Percentiles rank a stretch among this genome's conserved stretches.
These are phyloP conservation scores for Schizosaccharomyces versatilis DNA, from an alignment of 1,139 yeast genomes.

Conservation along the genomic window DNA sequence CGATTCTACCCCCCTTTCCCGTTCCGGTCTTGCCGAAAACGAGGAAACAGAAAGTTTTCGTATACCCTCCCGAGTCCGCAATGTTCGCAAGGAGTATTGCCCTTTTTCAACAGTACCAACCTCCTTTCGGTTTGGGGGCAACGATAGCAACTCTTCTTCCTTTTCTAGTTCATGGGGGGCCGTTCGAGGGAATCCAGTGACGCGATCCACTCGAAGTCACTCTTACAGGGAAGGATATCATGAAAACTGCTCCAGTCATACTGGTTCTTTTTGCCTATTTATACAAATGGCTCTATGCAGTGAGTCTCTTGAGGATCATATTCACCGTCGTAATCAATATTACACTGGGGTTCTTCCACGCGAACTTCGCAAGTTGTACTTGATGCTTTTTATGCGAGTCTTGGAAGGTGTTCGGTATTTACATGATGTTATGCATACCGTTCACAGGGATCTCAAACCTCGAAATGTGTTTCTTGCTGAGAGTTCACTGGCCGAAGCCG, in stretches of 20 bases:
- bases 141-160: too few species aligned
- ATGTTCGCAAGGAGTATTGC: too few species aligned
- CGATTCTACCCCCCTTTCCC: not conserved
- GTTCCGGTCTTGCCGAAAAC: not conserved
- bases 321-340: conserved; percentile 3
- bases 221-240: too few species aligned
- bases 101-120: too few species aligned
- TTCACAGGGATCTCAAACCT: conserved; percentile 87
- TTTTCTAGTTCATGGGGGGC: too few species aligned
- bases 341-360: conserved; percentile 2
- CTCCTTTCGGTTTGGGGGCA: too few species aligned
- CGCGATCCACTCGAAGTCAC: too few species aligned
- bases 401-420: conserved; percentile 79
- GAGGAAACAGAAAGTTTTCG: not conserved
- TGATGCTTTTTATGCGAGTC: conserved; percentile 45
- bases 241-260: too few species aligned
- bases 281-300: conserved; percentile 45
- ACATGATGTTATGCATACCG: conserved; percentile 83
- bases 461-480: conserved; percentile 86
- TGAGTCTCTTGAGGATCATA: conserved; percentile 6
- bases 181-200: too few species aligned
- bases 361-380: not conserved
- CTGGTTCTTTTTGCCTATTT: conserved; percentile 20
- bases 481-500: conserved; percentile 36
- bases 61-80: not conserved